These are phyloP conservation scores for Claviceps cyperi DNA, from an alignment of 2,329 filamentous ascomycete genomes.

Conservation along the genomic window DNA sequence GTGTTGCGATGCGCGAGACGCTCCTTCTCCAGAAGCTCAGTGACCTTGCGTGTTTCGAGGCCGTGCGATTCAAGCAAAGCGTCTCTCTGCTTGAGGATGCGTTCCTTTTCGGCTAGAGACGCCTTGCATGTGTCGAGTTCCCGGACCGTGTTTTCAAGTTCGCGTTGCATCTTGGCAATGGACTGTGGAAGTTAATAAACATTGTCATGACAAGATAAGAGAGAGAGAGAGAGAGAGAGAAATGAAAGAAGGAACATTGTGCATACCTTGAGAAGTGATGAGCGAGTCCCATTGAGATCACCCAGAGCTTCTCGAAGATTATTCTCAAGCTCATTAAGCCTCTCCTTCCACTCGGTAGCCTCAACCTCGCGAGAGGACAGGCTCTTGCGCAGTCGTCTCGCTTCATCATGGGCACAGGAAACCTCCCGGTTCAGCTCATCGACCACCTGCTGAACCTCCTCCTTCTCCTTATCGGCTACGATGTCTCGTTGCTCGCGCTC, in stretches of 20 bases:
- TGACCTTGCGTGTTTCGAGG: constrained; percentile 70
- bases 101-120: constrained; percentile 77
- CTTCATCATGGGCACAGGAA: constrained; percentile 71
- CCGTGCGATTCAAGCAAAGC: constrained; percentile 75
- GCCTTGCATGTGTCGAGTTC: constrained; percentile 69
- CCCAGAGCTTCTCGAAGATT: constrained; percentile 77
- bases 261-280: constrained; percentile 64
- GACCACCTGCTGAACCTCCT: constrained; percentile 85
- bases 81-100: constrained; percentile 79
- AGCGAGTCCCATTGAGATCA: constrained; percentile 73
- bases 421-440: constrained; percentile 84
- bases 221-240: neutral
- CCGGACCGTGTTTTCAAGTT: constrained; percentile 69
- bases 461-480: constrained; percentile 77
- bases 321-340: constrained; percentile 77
- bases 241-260: no score
- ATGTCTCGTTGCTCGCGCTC: constrained; percentile 80
- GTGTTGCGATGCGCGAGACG: constrained; percentile 72
- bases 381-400: constrained; percentile 65
- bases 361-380: constrained; percentile 77
- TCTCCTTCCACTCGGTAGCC: constrained; percentile 80
- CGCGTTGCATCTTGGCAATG: constrained; percentile 74
- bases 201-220: neutral
- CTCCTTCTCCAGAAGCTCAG: constrained; percentile 84
- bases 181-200: constrained; percentile 31